A percentile compares a stretch with the other conserved stretches of the same genome.
Conservation (phyloP, 495 filamentous ascomycete genomes). For the Podospora bellae-mahoneyi region DNA sequence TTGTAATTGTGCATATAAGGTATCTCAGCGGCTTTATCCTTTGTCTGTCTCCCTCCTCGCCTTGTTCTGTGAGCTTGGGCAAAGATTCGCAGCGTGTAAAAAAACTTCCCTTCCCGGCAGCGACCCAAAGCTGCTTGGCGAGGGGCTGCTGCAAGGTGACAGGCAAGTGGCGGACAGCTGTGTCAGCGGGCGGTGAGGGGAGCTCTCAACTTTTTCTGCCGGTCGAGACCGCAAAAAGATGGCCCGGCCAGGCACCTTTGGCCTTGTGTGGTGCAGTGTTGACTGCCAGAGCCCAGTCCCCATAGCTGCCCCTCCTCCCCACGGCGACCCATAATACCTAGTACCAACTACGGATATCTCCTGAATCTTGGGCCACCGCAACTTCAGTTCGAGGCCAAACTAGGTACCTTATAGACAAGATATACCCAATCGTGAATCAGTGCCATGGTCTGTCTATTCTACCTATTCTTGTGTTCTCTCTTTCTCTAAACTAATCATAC, state of each 20-base stretch:
- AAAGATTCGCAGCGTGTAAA: neutral
- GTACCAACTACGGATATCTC: neutral
- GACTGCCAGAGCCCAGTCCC: constrained; percentile 22
- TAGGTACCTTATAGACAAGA: no score
- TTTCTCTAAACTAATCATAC: constrained; percentile 12
- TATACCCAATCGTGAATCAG: neutral
- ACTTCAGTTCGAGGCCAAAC: neutral
- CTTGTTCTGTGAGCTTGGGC: neutral
- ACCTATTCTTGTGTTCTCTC: neutral
- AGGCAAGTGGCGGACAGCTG: constrained; percentile 20
- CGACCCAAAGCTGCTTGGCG: neutral
- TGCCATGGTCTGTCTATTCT: constrained; percentile 1
- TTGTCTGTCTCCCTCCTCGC: neutral
- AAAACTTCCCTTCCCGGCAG: constrained; percentile 5
- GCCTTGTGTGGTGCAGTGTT: neutral
- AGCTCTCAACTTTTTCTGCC: constrained; percentile 30
- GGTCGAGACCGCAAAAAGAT: constrained; percentile 31
- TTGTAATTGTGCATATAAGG: neutral
- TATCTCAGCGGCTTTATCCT: neutral
- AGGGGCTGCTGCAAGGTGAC: constrained; percentile 1
- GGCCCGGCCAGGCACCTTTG: constrained; percentile 22
- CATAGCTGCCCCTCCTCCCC: constrained; percentile 31
- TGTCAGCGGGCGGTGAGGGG: constrained; percentile 22
- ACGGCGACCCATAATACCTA: constrained; percentile 9
- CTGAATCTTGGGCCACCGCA: constrained; percentile 1